Evolutionary conservation across 75 land plant genomes (phyloP), one percentile per base, ranked within the genome.

Genomic region (Cupressus sempervirens): DNA sequence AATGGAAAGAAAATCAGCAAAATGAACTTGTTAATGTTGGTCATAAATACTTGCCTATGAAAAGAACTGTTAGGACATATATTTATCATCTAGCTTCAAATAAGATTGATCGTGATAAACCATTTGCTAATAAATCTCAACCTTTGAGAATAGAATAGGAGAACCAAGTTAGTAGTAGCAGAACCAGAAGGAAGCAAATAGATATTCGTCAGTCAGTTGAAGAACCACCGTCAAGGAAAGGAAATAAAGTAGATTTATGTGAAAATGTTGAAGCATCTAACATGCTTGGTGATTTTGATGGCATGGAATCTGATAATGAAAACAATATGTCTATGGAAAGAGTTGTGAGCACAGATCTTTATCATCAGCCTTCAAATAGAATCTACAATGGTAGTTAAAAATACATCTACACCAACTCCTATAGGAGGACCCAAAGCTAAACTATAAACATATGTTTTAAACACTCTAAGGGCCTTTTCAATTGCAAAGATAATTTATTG

Each of bases 211-310:
- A 43, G 9, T 43, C 81, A 18, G 81, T 79, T 41, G 81, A 41
- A 79, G 81, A 79, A 45, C 10, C 81, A 45, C 81, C 8, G 23
- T 77, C 50, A 45, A 79, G 52, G 81, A 45, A 9, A 79, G 81
- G 30, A 79, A 26, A 43, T 40, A 20, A 32, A 18, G 85, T 72
- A 26, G 54, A 36, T 34, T 86, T 82, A 67, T 54, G 81, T 9
- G 8, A 50, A 20, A 80, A 85, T 83, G 84, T 83, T 38, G 9
- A 11, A 46, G 12, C 70, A 73, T 83, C 89, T 83, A 67, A 36
- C 30, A 84, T 75, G 3, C 87, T 88, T 87, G 88, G 90, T 90
- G 89, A 93, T 76, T 88, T 88, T 45, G 92, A 93, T 89, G 91
- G 89, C 76, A 86, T 87, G 13, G 65, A 53, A 62, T 88, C 94